Percentiles rank a stretch among this genome's conserved stretches.
Evolutionary conservation across 2,329 filamentous ascomycete genomes (phyloP).

Genomic region (Sporothrix pallida): DNA sequence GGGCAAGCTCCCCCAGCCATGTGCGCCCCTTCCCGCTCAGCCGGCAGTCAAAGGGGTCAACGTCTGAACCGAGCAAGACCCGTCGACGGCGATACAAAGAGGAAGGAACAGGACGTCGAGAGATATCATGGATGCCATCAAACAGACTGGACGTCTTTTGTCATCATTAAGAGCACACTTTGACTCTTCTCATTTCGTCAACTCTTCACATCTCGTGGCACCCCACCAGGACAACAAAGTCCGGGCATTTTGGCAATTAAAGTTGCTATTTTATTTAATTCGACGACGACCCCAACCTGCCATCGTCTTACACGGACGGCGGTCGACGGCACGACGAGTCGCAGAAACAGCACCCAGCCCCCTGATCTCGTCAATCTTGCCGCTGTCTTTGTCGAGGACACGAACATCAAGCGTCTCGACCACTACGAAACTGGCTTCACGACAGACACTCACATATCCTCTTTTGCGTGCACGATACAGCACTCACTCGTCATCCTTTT

Average conservation of each 20-base stretch:
- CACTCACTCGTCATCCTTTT: neutral
- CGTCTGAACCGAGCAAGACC: constrained; percentile 26
- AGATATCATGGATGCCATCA: neutral
- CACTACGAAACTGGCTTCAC: neutral
- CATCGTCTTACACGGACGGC: constrained; percentile 24
- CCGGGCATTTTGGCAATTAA: constrained; percentile 23
- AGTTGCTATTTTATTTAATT: constrained; percentile 16
- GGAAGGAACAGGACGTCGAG: neutral
- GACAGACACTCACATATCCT: neutral
- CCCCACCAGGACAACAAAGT: constrained; percentile 1
- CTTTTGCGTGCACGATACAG: neutral
- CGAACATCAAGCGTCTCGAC: no score
- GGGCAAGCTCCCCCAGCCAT: neutral
- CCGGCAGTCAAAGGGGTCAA: constrained; percentile 12
- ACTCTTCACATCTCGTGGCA: neutral
- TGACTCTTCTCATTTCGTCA: neutral
- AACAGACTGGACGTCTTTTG: neutral
- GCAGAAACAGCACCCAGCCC: neutral
- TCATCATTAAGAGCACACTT: neutral
- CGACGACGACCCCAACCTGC: neutral
- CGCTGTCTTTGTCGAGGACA: no score
- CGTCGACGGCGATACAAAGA: constrained; percentile 30
- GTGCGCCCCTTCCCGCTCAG: constrained; percentile 31
- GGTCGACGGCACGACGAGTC: neutral
- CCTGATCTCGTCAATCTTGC: neutral